Evolutionary conservation across 768 basidiomycete genomes (phyloP).

Genomic region (Auricularia sp.): DNA sequence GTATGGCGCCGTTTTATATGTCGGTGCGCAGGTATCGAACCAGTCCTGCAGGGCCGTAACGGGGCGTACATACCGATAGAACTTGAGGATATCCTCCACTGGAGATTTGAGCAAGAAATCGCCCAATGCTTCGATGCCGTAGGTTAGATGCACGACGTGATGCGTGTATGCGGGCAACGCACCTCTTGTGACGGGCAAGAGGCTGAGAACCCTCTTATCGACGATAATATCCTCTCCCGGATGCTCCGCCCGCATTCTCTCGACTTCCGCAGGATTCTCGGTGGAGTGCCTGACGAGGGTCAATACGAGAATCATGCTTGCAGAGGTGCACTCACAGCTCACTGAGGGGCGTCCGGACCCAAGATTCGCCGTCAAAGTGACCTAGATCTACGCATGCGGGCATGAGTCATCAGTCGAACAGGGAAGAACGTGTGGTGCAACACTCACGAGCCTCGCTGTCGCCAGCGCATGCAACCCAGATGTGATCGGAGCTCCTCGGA

Average conservation of each 20-base stretch:
- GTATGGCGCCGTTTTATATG: not conserved
- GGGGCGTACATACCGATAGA: not conserved
- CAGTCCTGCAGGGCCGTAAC: not conserved
- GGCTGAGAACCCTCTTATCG: not conserved
- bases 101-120: not conserved
- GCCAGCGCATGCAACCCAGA: not conserved
- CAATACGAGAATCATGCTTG: not conserved
- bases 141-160: not conserved
- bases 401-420: not conserved
- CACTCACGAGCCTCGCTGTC: not conserved
- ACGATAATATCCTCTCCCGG: not conserved
- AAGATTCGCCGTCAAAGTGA: not conserved
- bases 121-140: not conserved
- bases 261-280: not conserved
- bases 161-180: not conserved
- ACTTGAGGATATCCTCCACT: not conserved
- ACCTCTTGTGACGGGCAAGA: not conserved
- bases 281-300: not conserved
- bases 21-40: not conserved
- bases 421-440: not conserved
- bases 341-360: not conserved
- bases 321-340: not conserved
- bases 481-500: not conserved
- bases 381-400: not conserved
- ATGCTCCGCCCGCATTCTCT: not conserved